Evolutionary conservation across 805 yeast genomes (phyloP), one percentile per base, ranked within the genome.

Genomic region (Pichia membranifaciens): DNA sequence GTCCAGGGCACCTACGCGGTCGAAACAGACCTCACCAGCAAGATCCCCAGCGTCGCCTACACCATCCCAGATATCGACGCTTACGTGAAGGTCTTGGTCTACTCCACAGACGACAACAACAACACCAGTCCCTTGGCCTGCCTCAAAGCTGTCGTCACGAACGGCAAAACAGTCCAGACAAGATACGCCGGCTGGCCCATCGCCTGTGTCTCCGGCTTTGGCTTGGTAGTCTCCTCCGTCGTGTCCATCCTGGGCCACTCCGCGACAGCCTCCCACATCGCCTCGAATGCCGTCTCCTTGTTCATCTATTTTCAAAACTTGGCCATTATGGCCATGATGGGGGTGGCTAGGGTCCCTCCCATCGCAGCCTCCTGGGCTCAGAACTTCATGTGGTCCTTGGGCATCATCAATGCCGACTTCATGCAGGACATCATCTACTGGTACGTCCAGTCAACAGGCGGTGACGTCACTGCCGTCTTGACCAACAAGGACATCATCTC

Each of bases 1-100:
- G 73, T 91, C 37, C 50, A 51, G 22, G 60, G 60, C 46, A 65
- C 70, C 28, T 74, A 81, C 55, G 52, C 58, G 4, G 53, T 88
- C 9, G 61, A 71, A 10, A 46, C 51, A 8, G 64, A 68, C 23
- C 58, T 80, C 47, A 46, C 49, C 3, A 63, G 67, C 12, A 66
- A 74, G 50, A 76, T 93, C 49, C 99, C 99, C 1, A 75, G 81
- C 9, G 72, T 93, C 20, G 96, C 96, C 2, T 93, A 81, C 67
- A 81, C 91, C 1, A 76, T 93, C 45, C 99, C 99, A 0, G 96
- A 93, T 65, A 71, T 93, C 55, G 99, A 93, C 61, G 99, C 96
- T 4, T 77, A 85, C 51, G 96, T 90, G 25, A 71, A 82, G 53
- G 90, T 95, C 36, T 65, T 78, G 17, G 84, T 84, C 3, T 79